Percentiles rank a stretch among this genome's conserved stretches.
phyloP scores from a whole-genome alignment of 75 land plant species.

The Pseudotsuga menziesii region DNA sequence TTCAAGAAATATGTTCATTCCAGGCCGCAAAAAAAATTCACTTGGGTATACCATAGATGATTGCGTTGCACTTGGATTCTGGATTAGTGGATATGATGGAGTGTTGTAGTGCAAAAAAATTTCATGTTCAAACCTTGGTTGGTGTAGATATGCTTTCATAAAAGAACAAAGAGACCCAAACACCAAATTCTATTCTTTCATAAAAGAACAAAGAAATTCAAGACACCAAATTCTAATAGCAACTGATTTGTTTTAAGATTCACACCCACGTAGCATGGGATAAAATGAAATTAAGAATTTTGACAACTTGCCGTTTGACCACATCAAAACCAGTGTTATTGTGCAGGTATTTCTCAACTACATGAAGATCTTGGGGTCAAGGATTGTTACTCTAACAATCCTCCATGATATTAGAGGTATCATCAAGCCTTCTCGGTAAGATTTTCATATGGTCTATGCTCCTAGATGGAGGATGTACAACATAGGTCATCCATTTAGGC shows the following conservation, averaged over 20 bases:
- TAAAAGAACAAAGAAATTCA: too few species aligned
- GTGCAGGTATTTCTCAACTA: constrained; percentile 24
- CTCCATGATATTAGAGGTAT: constrained; percentile 68
- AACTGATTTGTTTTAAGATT: not conserved
- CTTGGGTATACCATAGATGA: constrained; percentile 7
- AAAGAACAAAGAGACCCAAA: too few species aligned
- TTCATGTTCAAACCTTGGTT: not conserved
- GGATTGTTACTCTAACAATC: constrained; percentile 38
- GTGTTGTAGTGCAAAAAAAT: not conserved
- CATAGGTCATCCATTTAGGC: too few species aligned
- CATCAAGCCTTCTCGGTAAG: constrained; percentile 46
- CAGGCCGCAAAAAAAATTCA: not conserved
- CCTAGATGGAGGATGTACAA: too few species aligned
- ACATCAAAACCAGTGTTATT: not conserved
- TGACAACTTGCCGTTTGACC: too few species aligned
- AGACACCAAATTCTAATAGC: not conserved
- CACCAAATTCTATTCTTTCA: too few species aligned
- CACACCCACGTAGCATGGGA: not conserved
- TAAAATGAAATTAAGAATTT: not conserved
- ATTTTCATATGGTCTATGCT: too few species aligned
- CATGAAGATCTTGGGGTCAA: constrained; percentile 36
- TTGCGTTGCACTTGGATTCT: not conserved
- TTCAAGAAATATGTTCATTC: too few species aligned
- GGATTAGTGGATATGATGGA: too few species aligned
- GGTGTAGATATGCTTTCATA: not conserved